Evolutionary conservation across 805 yeast genomes (phyloP).

Genomic region (Lachancea fermentati): DNA sequence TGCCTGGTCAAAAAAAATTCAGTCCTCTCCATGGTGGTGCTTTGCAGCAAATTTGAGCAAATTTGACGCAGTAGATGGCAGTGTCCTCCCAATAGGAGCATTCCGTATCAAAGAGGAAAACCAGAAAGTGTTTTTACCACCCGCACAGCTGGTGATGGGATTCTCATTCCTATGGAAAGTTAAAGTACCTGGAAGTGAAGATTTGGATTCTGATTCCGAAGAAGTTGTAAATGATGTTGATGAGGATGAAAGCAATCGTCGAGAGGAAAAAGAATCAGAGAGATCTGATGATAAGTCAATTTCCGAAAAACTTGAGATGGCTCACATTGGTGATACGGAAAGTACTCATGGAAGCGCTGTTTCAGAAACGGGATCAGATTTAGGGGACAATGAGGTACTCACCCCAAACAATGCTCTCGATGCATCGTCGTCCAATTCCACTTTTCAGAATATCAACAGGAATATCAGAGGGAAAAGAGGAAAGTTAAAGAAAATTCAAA

Average conservation of each 20-base stretch:
- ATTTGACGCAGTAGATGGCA: conserved; percentile 49
- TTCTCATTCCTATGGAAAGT: conserved; percentile 73
- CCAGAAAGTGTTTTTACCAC: conserved; percentile 58
- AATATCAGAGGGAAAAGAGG: conserved; percentile 79
- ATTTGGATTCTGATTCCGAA: conserved; percentile 10
- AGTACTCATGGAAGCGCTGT: conserved; percentile 6
- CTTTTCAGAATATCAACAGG: conserved; percentile 31
- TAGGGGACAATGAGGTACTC: conserved; percentile 1
- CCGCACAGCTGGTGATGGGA: conserved; percentile 87
- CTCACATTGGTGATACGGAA: not conserved
- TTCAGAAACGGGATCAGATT: conserved; percentile 9
- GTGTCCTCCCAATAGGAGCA: conserved; percentile 53
- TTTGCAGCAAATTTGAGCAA: conserved; percentile 64
- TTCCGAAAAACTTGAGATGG: not conserved
- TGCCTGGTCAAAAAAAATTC: conserved; percentile 85
- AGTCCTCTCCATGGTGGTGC: conserved; percentile 84
- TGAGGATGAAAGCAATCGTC: conserved; percentile 8
- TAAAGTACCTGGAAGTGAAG: conserved; percentile 36
- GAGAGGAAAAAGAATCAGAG: conserved; percentile 5
- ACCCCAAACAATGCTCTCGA: not conserved
- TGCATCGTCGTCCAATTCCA: conserved; percentile 1
- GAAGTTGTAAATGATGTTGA: conserved; percentile 9
- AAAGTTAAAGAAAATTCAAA: conserved; percentile 73
- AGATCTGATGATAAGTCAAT: not conserved
- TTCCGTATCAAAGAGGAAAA: conserved; percentile 48